Conservation (phyloP, 176 grass and related monocot species). For the Stipa capillata region DNA sequence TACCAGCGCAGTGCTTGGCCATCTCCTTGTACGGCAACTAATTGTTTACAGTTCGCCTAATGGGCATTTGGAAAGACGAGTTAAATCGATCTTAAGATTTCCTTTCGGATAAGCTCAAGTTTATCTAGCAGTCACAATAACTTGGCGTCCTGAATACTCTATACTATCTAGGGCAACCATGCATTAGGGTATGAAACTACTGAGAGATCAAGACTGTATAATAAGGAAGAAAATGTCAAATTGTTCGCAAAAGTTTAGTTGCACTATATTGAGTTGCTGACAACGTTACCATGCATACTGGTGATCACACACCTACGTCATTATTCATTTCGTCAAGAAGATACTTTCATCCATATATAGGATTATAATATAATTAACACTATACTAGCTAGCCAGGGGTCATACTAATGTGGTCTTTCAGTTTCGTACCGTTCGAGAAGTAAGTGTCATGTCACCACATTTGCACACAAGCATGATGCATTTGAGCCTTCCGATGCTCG, state of each 20-base stretch:
- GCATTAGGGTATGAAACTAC: neutral
- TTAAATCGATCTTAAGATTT: neutral
- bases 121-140: neutral
- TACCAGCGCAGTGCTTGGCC: constrained; percentile 16
- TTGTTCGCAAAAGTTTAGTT: neutral
- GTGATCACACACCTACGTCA: neutral
- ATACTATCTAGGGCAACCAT: neutral
- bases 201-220: neutral
- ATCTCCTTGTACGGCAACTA: constrained; percentile 9
- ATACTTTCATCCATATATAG: too few relatives aligned
- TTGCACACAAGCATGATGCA: constrained; percentile 14
- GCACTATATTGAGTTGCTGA: neutral
- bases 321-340: neutral
- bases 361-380: too few relatives aligned
- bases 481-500: neutral
- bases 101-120: neutral
- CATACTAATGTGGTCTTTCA: neutral
- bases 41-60: constrained; percentile 1
- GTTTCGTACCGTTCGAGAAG: neutral
- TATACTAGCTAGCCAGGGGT: neutral
- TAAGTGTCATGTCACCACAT: constrained; percentile 19
- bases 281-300: neutral
- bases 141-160: neutral
- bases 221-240: neutral
- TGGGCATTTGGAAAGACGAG: neutral